Evolutionary conservation across 306 rosid species (phyloP).

Genomic region (Sesbania bispinosa): DNA sequence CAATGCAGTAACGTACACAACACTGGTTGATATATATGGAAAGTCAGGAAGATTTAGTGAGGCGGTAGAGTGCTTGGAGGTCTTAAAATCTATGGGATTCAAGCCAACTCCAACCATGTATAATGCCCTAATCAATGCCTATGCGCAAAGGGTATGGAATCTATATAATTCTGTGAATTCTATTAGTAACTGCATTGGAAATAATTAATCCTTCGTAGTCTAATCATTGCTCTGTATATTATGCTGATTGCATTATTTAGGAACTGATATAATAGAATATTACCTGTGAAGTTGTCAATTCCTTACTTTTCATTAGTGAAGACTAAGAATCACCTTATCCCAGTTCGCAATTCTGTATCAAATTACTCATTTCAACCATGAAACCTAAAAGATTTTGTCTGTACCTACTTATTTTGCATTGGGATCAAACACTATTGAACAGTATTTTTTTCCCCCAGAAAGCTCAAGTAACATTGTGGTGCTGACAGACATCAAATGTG

Average conservation of each 20-base stretch:
- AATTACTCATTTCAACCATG: neutral
- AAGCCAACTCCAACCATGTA: constrained; percentile 83
- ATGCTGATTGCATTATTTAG: neutral
- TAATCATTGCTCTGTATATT: neutral
- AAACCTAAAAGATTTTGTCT: neutral
- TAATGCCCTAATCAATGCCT: constrained; percentile 90
- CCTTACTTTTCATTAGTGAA: neutral
- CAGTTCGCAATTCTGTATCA: neutral
- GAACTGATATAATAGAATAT: neutral
- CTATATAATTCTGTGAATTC: constrained; percentile 10
- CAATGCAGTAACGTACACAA: constrained; percentile 77
- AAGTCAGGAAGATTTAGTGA: constrained; percentile 77
- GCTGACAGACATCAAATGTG: neutral
- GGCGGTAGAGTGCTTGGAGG: constrained; percentile 77
- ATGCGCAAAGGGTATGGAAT: constrained; percentile 70
- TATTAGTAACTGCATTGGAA: neutral
- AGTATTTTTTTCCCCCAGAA: too few species aligned
- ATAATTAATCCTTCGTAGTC: neutral
- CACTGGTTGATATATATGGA: constrained; percentile 80
- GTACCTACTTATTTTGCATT: neutral
- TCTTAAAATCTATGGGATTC: constrained; percentile 76
- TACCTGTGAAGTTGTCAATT: neutral
- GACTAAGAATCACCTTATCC: neutral
- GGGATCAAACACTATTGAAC: neutral
- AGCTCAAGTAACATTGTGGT: too few species aligned